Evolutionary conservation across 805 yeast species (phyloP), one percentile per base, ranked within the genome.

Genomic region (Nakazawaea molendinolei): DNA sequence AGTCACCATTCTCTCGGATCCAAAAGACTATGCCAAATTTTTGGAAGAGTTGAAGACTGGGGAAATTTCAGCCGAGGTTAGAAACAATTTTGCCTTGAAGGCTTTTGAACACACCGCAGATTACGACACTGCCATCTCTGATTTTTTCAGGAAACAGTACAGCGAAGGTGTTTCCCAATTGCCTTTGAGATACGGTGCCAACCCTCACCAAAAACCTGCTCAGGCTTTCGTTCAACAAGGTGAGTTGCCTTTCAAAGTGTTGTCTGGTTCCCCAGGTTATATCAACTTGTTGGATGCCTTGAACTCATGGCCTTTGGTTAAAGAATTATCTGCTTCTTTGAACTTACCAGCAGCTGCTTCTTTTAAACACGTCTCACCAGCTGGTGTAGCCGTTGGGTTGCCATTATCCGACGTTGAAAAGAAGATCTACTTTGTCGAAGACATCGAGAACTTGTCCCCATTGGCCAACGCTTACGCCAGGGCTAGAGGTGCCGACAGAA

Each of bases 401-500:
- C 98, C 98, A 47, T 71, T 92, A 51, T 56, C 82, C 31, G 98
- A 89, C 34, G 69, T 79, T 45, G 98, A 92, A 71, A 89, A 87
- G 74, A 84, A 90, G 65, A 76, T 90, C 46, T 92, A 92, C 73
- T 92, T 92, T 59, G 98, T 92, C 45, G 79, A 78, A 49, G 96
- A 86, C 61, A 86, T 90, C 54, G 95, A 86, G 63, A 86, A 89
- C 71, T 70, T 92, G 59, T 86, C 97, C 9, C 97, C 98, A 39
- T 73, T 92, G 56, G 98, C 98, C 45, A 83, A 84, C 56, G 98
- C 98, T 40, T 92, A 92, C 56, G 98, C 98, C 25, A 85, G 97
- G 68, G 98, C 98, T 39, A 85, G 98, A 66, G 98, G 98, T 63
- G 98, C 98, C 49, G 98, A 92, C 67, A 82, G 98, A 75, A 92